Evolutionary conservation across 192 early-diverging fungal genomes (phyloP).

Genomic region (Gorgonomyces haynaldii): DNA sequence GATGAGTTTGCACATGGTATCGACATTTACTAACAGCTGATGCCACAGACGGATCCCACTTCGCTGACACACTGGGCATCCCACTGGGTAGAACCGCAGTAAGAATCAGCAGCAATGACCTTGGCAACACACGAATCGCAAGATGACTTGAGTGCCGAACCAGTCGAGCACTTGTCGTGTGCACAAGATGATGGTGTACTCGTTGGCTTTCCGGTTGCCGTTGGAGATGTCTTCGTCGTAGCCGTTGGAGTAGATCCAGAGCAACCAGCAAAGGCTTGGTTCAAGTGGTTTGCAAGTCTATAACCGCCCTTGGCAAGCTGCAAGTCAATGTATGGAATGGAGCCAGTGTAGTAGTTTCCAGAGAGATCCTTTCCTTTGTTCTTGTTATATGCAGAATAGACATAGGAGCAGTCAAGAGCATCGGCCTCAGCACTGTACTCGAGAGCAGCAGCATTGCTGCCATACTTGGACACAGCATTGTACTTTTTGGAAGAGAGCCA

Average conservation of each 20-base stretch:
- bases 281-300: constrained; percentile 14
- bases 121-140: constrained; percentile 14
- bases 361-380: constrained; percentile 2
- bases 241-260: background rate
- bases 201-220: background rate
- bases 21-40: constrained; percentile 17
- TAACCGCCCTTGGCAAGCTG: constrained; percentile 30
- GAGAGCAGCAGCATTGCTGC: constrained; percentile 10
- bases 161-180: constrained; percentile 10
- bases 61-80: constrained; percentile 12
- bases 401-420: constrained; percentile 17
- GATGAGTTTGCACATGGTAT: too few species aligned
- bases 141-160: constrained; percentile 2
- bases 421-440: constrained; percentile 23
- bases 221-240: too few species aligned
- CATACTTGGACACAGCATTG: constrained; percentile 7
- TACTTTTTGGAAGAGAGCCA: constrained; percentile 14
- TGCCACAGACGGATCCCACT: constrained; percentile 11
- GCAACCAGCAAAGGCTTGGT: constrained; percentile 1
- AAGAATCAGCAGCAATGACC: constrained; percentile 8
- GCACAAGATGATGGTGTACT: background rate
- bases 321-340: constrained; percentile 11
- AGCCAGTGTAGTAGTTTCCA: constrained; percentile 5
- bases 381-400: background rate
- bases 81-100: constrained; percentile 6